Base-by-base conservation (phyloP, 2,329 filamentous ascomycete genomes). In the Talaromyces sp. region DNA sequence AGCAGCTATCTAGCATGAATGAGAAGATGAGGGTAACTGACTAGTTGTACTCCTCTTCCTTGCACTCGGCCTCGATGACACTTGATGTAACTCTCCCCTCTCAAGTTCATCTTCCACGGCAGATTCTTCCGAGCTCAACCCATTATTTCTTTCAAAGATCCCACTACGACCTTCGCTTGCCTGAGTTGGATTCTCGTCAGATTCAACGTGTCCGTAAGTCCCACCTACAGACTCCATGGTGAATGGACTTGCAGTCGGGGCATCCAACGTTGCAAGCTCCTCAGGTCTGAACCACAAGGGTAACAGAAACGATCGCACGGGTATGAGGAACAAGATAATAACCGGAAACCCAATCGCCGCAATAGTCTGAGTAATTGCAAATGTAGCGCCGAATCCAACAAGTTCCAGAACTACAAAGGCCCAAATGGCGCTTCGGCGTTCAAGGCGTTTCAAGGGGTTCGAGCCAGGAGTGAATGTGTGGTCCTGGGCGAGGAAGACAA, bases 341-440 rank as follows among this genome's bases (percentile, higher is more conserved):
- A 92, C 83, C 9, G 91, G 91, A 69, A 93, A 94, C 0, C 91
- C 91, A 11, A 94, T 90, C 2, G 91, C 91, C 2, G 90, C 91
- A 59, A 93, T 89, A 0, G 91, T 93, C 78, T 94, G 89, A 0
- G 91, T 93, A 71, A 93, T 91, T 66, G 91, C 90, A 74, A 94
- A 93, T 0, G 91, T 94, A 24, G 88, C 90, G 2, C 83, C 90
- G 70, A 93, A 93, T 0, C 87, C 90, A 50, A 89, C 27, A 3
- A 93, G 78, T 76, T 93, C 88, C 39, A 92, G 76, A 8, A 77
- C 78, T 6, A 92, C 88, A 72, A 93, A 94, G 3, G 79, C 77
- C 89, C 90, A 93, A 67, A 93, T 81, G n/a, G 88, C 86, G 14
- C 72, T 71, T 43, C 87, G 85, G n/a, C 89, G 85, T n/a, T 80